A percentile compares a stretch with the other conserved stretches of the same genome.
phyloP scores from a whole-genome alignment of 371 early-diverging fungal genomes.

The Smittium mucronatum region DNA sequence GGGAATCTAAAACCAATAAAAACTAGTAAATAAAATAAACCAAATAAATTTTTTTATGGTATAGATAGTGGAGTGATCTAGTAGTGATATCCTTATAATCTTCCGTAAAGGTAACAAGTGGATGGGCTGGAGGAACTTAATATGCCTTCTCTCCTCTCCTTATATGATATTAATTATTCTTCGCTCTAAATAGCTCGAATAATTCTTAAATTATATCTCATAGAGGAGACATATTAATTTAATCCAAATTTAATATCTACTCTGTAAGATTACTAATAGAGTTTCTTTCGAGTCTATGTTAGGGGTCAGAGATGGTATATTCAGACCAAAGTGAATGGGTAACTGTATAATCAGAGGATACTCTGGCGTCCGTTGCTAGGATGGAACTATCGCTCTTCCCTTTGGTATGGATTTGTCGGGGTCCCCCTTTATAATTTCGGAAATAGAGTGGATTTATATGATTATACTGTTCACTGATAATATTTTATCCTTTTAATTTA shows the following conservation, averaged over 20 bases:
- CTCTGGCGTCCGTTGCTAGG: background rate
- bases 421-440: background rate
- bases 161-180: no score
- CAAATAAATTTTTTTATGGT: no score
- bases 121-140: no score
- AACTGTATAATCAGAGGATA: background rate
- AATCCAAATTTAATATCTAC: background rate
- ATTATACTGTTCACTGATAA: background rate
- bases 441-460: background rate
- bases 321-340: background rate
- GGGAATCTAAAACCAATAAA: no score
- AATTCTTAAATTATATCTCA: background rate
- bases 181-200: no score
- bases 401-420: background rate
- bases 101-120: no score
- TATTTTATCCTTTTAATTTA: background rate
- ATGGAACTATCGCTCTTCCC: background rate
- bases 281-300: background rate
- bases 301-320: background rate
- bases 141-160: no score
- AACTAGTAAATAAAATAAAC: no score
- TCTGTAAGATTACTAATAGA: background rate
- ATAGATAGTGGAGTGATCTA: no score
- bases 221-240: background rate
- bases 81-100: no score